These are phyloP conservation scores for Diaporthe vexans DNA, from an alignment of 2,329 filamentous ascomycete genomes.

Conservation along the genomic window DNA sequence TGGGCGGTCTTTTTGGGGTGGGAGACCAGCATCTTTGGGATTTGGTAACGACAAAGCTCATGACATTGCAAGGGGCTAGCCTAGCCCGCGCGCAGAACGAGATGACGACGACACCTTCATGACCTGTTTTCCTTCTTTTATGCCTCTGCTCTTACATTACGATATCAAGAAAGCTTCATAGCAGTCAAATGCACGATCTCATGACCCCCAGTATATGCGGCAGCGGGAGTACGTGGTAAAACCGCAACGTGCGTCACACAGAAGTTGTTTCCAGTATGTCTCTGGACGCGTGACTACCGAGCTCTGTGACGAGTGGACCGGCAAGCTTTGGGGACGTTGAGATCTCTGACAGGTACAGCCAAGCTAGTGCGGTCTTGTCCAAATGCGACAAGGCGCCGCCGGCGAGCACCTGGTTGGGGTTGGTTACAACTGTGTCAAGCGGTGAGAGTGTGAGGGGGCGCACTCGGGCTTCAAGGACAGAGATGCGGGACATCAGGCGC, in stretches of 20 bases:
- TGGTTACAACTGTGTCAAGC: neutral
- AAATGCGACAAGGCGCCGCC: conserved; percentile 7
- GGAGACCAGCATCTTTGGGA: conserved; percentile 9
- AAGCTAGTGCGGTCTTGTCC: neutral
- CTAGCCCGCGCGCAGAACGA: conserved; percentile 14
- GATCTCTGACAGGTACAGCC: conserved; percentile 16
- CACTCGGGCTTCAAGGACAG: neutral
- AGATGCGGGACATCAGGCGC: neutral
- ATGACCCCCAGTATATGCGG: neutral
- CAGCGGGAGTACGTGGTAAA: neutral
- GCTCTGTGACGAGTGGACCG: neutral
- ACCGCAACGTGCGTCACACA: neutral
- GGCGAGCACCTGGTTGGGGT: conserved; percentile 8
- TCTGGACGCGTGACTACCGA: neutral
- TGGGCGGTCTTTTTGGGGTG: neutral
- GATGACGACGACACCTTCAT: conserved; percentile 33
- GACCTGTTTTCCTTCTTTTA: neutral
- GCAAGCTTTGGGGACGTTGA: neutral
- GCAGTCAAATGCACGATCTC: conserved; percentile 28
- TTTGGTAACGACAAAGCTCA: conserved; percentile 14
- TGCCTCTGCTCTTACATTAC: neutral
- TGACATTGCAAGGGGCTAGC: conserved; percentile 22
- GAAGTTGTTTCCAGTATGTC: neutral
- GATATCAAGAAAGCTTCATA: conserved; percentile 32
- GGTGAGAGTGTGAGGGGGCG: neutral